A percentile compares a stretch with the other conserved stretches of the same genome.
phyloP scores from a whole-genome alignment of 2,329 filamentous ascomycete species.

The Pseudopithomyces chartarum region DNA sequence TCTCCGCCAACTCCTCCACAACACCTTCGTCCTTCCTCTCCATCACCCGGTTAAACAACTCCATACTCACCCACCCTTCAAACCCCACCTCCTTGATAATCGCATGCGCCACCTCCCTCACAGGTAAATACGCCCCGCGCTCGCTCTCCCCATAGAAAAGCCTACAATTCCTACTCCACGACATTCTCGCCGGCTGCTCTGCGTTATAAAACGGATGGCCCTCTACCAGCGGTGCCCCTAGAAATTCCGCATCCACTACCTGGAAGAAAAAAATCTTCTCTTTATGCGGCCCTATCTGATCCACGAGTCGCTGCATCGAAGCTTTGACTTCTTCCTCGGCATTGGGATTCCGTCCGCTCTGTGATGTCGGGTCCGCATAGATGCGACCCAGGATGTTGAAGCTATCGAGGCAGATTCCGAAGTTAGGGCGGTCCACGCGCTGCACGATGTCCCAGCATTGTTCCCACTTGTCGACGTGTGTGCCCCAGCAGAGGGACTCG shows the following conservation, averaged over 20 bases:
- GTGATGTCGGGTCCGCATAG: slow-evolving; percentile 68
- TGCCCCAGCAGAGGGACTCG: slow-evolving; percentile 76
- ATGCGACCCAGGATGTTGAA: slow-evolving; percentile 77
- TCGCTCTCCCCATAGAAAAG: slow-evolving; percentile 69
- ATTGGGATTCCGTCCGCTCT: slow-evolving; percentile 57
- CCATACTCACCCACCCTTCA: slow-evolving; percentile 72
- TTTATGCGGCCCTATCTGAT: slow-evolving; percentile 58
- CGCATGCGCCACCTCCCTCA: slow-evolving; percentile 63
- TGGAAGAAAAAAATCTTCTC: slow-evolving; percentile 77
- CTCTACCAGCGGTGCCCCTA: slow-evolving; percentile 61
- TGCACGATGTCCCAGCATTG: slow-evolving; percentile 70
- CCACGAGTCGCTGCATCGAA: slow-evolving; percentile 61
- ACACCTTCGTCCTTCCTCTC: slow-evolving; percentile 56
- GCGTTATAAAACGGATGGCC: slow-evolving; percentile 64
- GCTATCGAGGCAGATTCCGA: slow-evolving; percentile 77
- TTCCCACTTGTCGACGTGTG: slow-evolving; percentile 73
- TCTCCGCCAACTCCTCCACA: slow-evolving; percentile 60
- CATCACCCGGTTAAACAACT: slow-evolving; percentile 69
- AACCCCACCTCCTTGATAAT: slow-evolving; percentile 69
- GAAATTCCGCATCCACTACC: slow-evolving; percentile 72
- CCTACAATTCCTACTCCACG: slow-evolving; percentile 76
- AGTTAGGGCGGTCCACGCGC: slow-evolving; percentile 70
- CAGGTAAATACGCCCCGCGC: slow-evolving; percentile 70
- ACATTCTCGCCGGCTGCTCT: slow-evolving; percentile 70
- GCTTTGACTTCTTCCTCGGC: slow-evolving; percentile 61